Base-by-base conservation (phyloP, 257 asterid species). In the Eustoma russellianum region DNA sequence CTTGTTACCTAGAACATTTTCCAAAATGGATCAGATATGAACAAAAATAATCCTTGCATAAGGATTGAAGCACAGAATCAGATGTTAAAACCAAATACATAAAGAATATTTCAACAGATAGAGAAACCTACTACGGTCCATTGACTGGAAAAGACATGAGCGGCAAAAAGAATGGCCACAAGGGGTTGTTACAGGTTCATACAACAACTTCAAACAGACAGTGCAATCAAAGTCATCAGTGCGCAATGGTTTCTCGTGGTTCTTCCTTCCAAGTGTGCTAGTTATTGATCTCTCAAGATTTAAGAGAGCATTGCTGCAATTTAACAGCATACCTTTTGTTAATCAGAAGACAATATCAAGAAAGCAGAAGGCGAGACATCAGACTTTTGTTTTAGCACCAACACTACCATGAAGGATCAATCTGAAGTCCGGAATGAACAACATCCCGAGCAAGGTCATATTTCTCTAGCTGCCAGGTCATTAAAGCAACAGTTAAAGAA, bases 151-250 rank as follows among this genome's bases (percentile, higher is more conserved):
- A 59, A 88, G 75, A 85, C 99, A 92, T 50, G 97, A 78, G 45
- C 89, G 91, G 66, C 99, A 92, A 70, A 85, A 92, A 45, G 99
- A 85, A 77, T 92, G 99, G 54, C 99, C 99, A 61, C 99, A 92
- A 45, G 99, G 89, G 71, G 97, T 92, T 57, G 99, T 88, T 48
- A 85, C 43, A 49, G 99, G 97, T 70, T 92, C 95, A 57, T 73
- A 92, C 59, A 92, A 72, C 66, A 92, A 68, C 79, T 85, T 88
- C 74, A 92, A 70, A 62, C 99, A 92, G 56, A 92, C 79, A 57
- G 97, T 88, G 70, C 99, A 92, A 73, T 92, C 97, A 65, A 85
- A 92, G 59, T 92, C 97, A 79, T 88, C 99, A 62, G 83, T 81
- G 1, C 88, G 92, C 28, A 74, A 78, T 60, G 89, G 79, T 55